Conservation (phyloP, 805 yeast species). For the Lachancea cidri region DNA sequence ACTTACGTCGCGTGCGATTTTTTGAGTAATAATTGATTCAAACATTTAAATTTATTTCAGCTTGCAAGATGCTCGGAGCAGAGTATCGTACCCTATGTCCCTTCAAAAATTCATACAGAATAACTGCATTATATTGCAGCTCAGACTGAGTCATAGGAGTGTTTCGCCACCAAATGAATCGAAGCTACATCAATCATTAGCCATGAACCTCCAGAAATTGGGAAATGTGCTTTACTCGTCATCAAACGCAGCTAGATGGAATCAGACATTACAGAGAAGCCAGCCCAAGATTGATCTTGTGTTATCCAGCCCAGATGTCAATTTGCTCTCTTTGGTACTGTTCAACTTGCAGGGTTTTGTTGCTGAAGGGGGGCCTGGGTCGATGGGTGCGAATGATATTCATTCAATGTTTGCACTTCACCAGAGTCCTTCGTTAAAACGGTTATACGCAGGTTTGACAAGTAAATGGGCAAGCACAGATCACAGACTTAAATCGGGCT, state of each 20-base stretch:
- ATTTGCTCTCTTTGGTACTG: slow-evolving; percentile 10
- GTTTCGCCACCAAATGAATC: slow-evolving; percentile 12
- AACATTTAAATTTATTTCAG: slow-evolving; percentile 7
- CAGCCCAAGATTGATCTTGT: slow-evolving; percentile 15
- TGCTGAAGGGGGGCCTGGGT: neutral
- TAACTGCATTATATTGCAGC: slow-evolving; percentile 14
- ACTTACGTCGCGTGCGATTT: neutral
- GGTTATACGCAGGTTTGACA: slow-evolving; percentile 4
- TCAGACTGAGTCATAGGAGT: slow-evolving; percentile 10
- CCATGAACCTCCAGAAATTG: slow-evolving; percentile 12
- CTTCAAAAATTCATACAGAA: slow-evolving; percentile 7
- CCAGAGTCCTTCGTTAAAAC: slow-evolving; percentile 5
- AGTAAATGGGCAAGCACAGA: slow-evolving; percentile 8
- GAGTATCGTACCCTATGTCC: too few relatives aligned
- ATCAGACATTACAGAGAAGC: slow-evolving; percentile 8
- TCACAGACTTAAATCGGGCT: slow-evolving; percentile 4
- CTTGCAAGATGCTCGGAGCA: too few relatives aligned
- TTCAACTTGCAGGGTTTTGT: slow-evolving; percentile 16
- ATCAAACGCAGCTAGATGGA: slow-evolving; percentile 11
- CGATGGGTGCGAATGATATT: neutral
- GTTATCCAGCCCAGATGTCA: slow-evolving; percentile 9
- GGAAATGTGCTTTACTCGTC: slow-evolving; percentile 18
- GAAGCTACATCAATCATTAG: slow-evolving; percentile 8
- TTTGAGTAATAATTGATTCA: neutral
- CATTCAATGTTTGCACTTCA: slow-evolving; percentile 2